A percentile compares a stretch with the other conserved stretches of the same genome.
Conservation (phyloP, 805 yeast species). For the Kodamaea jinghongensis region DNA sequence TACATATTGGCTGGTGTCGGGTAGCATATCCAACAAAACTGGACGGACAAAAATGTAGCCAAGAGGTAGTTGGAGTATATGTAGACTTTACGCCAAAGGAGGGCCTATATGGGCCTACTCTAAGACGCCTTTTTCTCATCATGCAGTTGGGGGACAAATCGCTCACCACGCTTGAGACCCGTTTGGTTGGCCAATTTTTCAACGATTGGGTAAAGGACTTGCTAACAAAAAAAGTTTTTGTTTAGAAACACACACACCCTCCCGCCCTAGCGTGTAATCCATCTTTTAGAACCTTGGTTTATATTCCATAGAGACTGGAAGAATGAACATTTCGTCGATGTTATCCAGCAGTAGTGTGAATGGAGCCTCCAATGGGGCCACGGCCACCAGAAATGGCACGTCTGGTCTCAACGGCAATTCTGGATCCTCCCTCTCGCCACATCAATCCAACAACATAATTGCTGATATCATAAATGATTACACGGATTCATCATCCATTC, state of each 20-base stretch:
- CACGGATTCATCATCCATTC: neutral
- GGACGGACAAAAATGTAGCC: no score
- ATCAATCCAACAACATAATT: constrained; percentile 1
- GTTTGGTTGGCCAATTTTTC: constrained; percentile 4
- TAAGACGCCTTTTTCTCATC: no score
- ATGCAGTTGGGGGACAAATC: no score
- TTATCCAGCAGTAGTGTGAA: constrained; percentile 23
- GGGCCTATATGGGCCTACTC: no score
- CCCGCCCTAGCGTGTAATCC: neutral
- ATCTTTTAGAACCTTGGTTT: no score
- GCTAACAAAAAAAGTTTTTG: constrained; percentile 7
- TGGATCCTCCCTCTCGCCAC: neutral
- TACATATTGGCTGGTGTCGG: no score
- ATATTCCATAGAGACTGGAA: neutral
- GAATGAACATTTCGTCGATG: constrained; percentile 37
- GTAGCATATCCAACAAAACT: no score
- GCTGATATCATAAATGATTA: neutral
- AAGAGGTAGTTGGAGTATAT: no score
- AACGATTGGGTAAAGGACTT: constrained; percentile 4
- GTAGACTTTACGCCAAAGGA: no score
- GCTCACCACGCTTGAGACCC: neutral
- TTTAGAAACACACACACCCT: constrained; percentile 5
- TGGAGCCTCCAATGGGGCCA: constrained; percentile 4
- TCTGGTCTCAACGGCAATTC: neutral
- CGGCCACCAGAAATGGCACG: constrained; percentile 1